Evolutionary conservation across 2,329 filamentous ascomycete species (phyloP), one percentile per base, ranked within the genome.

Genomic region (Rhinocladiella similis): DNA sequence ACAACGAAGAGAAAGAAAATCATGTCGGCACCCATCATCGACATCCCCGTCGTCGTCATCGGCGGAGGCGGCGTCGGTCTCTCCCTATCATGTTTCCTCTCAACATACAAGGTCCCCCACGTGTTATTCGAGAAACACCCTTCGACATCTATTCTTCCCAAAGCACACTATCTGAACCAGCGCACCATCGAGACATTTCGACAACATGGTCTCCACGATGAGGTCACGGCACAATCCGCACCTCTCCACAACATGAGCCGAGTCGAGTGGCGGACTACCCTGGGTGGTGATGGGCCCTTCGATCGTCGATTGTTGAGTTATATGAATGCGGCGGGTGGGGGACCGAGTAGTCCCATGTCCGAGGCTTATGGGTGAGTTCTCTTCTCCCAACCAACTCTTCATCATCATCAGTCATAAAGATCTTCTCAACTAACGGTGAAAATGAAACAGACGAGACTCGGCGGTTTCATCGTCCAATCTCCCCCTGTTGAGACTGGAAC

Each of bases 151-250:
- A 70, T 70, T 29, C 65, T 68, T 29, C 70, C 69, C 9, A 70
- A 70, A 59, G 68, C 70, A 4, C 57, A 60, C 39, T 66, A 66
- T 10, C 56, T 72, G 53, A 71, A 72, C 35, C 65, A 69, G 47
- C 63, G 70, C 3, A 56, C 49, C n/a, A 55, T 52, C 25, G 59
- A 61, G 51, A 58, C 45, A 18, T 67, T 70, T 47, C 70, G 69
- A 5, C 42, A 57, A 9, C 63, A 69, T 27, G 68, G 66, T 2
- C 53, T 71, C 7, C 64, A 68, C 50, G 56, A 69, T 5, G 68
- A 68, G 27, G 55, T 70, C n/a, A 47, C 54, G n/a, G 35, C 42
- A 1, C 45, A 61, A 12, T 56, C 54, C 12, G 65, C 64, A 12
- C 67, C 63, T 18, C 56, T 47, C 9, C 57, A 63, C 33, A 70